These are phyloP conservation scores for Clarireedia sp. DNA, from an alignment of 2,329 filamentous ascomycete species.

Conservation along the genomic window DNA sequence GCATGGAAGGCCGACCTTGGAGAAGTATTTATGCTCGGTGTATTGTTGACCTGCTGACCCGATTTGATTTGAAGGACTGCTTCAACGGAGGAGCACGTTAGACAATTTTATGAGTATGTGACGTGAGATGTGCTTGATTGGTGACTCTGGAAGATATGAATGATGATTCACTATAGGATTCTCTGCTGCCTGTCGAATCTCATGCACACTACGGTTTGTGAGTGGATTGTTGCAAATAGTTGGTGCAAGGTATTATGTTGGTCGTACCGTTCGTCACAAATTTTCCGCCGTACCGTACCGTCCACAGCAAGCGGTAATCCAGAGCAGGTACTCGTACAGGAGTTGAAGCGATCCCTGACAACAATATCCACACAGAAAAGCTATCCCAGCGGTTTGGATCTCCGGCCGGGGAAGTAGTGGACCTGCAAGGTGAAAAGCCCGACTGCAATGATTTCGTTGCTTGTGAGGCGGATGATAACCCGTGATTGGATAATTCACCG, in stretches of 20 bases:
- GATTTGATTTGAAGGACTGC: slow-evolving; percentile 4
- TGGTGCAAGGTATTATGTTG: slow-evolving; percentile 8
- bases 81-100: slow-evolving; percentile 5
- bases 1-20: background rate
- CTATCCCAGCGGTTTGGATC: slow-evolving; percentile 7
- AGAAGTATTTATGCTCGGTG: slow-evolving; percentile 7
- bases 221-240: slow-evolving; percentile 3
- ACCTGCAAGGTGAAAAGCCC: slow-evolving; percentile 6
- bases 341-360: background rate
- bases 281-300: slow-evolving; percentile 1
- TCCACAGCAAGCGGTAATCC: slow-evolving; percentile 1
- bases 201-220: slow-evolving; percentile 2
- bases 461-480: background rate
- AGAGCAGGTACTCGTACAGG: background rate
- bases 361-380: slow-evolving; percentile 3
- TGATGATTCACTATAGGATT: background rate
- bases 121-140: slow-evolving; percentile 10
- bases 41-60: slow-evolving; percentile 7
- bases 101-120: slow-evolving; percentile 8
- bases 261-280: slow-evolving; percentile 7
- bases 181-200: slow-evolving; percentile 4
- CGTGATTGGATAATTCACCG: background rate
- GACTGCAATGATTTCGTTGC: slow-evolving; percentile 3
- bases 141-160: slow-evolving; percentile 1
- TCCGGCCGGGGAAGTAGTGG: slow-evolving; percentile 9